Evolutionary conservation across 2,329 filamentous ascomycete species (phyloP), one percentile per base, ranked within the genome.

Genomic region (Aquanectria penicillioides): DNA sequence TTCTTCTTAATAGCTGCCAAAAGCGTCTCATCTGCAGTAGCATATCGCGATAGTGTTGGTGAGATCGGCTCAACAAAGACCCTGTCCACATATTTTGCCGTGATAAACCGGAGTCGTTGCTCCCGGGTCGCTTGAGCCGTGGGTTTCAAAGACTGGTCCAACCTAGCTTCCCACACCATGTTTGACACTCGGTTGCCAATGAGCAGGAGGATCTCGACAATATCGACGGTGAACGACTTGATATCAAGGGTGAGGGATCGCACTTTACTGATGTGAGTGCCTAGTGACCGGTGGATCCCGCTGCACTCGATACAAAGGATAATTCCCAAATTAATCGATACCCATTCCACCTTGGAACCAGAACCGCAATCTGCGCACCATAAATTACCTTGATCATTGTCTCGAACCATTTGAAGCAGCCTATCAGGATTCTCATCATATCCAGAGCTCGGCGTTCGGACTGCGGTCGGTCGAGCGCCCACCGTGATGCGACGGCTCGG

Each of bases 221-320:
- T 97, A 80, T 99, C 96, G 68, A 92, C 90, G 4, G 95, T 98
- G 75, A 99, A 99, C 0, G 94, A 97, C 51, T 92, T 94, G 66
- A 96, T 96, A 73, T 99, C 95, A 36, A 99, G 84, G 0, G 95
- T 99, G 36, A 99, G 84, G 11, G 95, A 98, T 51, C 95, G 91
- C 34, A 99, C 88, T 79, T 99, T 99, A 76, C 93, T 97, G 72
- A 99, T 97, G 75, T 99, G 95, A 2, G 95, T 99, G 11, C 95
- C 95, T 4, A 99, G 84, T 1, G 94, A 98, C 36, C 95, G 89
- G 76, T 99, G 95, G 61, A 99, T 97, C 63, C 95, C 95, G 73
- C 94, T 97, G 78, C 95, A 99, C 76, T 99, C 94, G 73, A 97
- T 97, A 78, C 95, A 99, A 17, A 99, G 85, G 51, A 99, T 89